These are phyloP conservation scores for Plantago ovata DNA, from an alignment of 257 asterid genomes.

Conservation along the genomic window DNA sequence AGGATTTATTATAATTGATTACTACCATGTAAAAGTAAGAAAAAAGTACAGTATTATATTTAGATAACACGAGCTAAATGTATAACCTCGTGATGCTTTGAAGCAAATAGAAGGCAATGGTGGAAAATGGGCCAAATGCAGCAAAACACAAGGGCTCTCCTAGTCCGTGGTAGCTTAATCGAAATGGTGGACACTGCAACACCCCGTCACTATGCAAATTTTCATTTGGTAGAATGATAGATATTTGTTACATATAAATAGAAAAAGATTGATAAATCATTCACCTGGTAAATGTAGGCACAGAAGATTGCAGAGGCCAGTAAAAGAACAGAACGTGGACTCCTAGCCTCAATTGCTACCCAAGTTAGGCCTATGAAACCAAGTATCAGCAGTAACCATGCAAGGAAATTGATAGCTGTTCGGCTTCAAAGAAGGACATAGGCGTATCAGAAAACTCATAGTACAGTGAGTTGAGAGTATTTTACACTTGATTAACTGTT, in stretches of 20 bases:
- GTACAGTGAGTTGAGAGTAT: background rate
- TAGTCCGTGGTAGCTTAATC: background rate
- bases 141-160: slow-evolving; percentile 8
- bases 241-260: no score
- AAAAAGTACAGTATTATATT: background rate
- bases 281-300: slow-evolving; percentile 50
- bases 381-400: slow-evolving; percentile 34
- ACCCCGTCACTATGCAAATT: background rate
- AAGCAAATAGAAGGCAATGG: slow-evolving; percentile 20
- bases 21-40: background rate
- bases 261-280: background rate
- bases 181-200: slow-evolving; percentile 48
- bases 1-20: no score
- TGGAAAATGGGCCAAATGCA: slow-evolving; percentile 4
- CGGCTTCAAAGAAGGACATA: slow-evolving; percentile 35
- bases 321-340: slow-evolving; percentile 32
- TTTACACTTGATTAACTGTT: background rate
- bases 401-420: slow-evolving; percentile 35
- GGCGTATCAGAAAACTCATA: slow-evolving; percentile 13
- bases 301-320: slow-evolving; percentile 41
- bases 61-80: no score
- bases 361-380: slow-evolving; percentile 42
- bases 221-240: no score
- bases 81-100: slow-evolving; percentile 36
- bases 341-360: slow-evolving; percentile 41